A percentile compares a stretch with the other conserved stretches of the same genome.
Evolutionary conservation across 2,329 filamentous ascomycete genomes (phyloP).

Genomic region (Nannizzia gypsea): DNA sequence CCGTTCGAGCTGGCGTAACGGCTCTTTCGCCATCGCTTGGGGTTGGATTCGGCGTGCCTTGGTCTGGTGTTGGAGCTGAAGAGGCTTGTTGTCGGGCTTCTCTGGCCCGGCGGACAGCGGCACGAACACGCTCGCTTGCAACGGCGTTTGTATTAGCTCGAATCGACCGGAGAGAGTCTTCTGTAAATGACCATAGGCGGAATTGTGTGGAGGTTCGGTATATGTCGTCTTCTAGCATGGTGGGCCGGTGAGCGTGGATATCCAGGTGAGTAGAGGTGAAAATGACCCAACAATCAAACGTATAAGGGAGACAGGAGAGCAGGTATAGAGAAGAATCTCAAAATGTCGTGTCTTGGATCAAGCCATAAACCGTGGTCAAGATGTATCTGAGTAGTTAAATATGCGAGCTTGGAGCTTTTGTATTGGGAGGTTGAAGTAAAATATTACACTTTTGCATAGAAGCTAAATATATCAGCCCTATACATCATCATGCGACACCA

Average conservation of each 20-base stretch:
- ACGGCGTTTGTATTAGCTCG: constrained; percentile 68
- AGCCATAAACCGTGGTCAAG: background rate
- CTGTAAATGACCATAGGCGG: constrained; percentile 83
- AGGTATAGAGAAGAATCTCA: background rate
- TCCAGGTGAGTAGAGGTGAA: background rate
- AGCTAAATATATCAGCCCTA: background rate
- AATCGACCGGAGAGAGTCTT: constrained; percentile 55
- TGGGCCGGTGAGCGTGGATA: constrained; percentile 10
- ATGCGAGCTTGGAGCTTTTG: background rate
- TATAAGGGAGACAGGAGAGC: background rate
- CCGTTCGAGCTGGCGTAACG: background rate
- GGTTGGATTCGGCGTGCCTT: background rate
- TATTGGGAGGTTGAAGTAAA: background rate
- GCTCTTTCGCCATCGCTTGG: constrained; percentile 4
- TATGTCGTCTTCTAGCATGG: constrained; percentile 77
- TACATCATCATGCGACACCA: background rate
- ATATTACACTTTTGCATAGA: background rate
- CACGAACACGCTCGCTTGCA: constrained; percentile 56
- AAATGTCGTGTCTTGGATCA: background rate
- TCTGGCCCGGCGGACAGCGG: constrained; percentile 42
- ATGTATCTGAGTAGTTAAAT: too few relatives aligned
- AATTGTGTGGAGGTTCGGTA: constrained; percentile 87
- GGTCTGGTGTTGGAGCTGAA: background rate
- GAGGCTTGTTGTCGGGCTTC: constrained; percentile 18
- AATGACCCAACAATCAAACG: background rate